Base-by-base conservation (phyloP, 345 rosid genomes). In the Diplotaxis tenuifolia region DNA sequence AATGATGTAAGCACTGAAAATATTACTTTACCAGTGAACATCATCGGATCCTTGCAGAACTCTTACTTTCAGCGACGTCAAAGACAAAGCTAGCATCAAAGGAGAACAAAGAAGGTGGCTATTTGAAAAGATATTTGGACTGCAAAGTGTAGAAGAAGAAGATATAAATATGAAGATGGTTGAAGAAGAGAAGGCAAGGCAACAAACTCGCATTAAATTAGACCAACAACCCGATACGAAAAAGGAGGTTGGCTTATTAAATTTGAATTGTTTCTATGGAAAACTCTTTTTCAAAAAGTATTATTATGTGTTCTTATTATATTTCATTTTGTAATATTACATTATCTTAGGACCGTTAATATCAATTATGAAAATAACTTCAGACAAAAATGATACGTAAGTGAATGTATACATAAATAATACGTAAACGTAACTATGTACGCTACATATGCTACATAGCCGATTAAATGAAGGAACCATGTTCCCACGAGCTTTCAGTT, bases 191-290 rank as follows among this genome's bases (percentile, higher is more conserved):
- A 42, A 18, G 49, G 49, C 49, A 42, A 42, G 49, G 49, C 49
- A 4, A 70, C 45, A 75, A 42, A 82, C 70, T 11, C 15, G 88
- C 91, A 88, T 84, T 90, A 81, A 90, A 90, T 86, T 78, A 71
- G 83, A 66, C 82, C 86, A 88, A 85, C 93, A 86, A 90, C 96
- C 82, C 84, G 84, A 78, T 83, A 80, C 78, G 84, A 87, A 78
- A 86, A 82, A 78, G 72, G 59, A 76, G 82, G 84, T 83, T 76
- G 49, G 79, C 73, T 40, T 78, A 84, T 82, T 85, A 78, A 87
- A 83, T 89, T 76, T 74, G 34, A 42, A 73, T 82, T 72, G 22
- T 70, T 77, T 68, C 70, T 54, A 40, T 60, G 5, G 18, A 40
- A 65, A 38, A 9, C n/a, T 12, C 20, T 53, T 25, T 60, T 67